Evolutionary conservation across 352 stramenopile species (phyloP).

Genomic region (Pythium monospermum): DNA sequence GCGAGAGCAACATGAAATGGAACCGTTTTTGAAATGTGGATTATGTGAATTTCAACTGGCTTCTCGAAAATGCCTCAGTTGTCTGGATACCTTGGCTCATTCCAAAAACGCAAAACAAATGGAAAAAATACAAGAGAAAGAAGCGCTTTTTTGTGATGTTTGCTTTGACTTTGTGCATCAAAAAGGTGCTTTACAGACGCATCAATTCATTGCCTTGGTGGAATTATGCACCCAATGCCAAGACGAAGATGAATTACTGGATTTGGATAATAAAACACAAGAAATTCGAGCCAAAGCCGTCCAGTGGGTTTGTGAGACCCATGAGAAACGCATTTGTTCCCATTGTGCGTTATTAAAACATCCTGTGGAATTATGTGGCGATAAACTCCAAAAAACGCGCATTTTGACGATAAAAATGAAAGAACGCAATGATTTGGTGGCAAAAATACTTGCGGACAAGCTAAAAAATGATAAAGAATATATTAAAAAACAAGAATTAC

Average conservation of each 20-base stretch:
- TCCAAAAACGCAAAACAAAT: slow-evolving; percentile 7
- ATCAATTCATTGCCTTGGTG: slow-evolving; percentile 34
- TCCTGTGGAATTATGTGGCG: slow-evolving; percentile 39
- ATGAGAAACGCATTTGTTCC: slow-evolving; percentile 35
- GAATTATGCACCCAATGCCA: slow-evolving; percentile 42
- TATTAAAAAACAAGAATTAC: slow-evolving; percentile 26
- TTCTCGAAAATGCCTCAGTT: slow-evolving; percentile 42
- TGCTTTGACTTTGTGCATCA: slow-evolving; percentile 57
- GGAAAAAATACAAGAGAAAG: not conserved
- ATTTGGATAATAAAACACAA: slow-evolving; percentile 1
- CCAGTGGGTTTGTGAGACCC: slow-evolving; percentile 40
- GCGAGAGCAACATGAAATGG: slow-evolving; percentile 5
- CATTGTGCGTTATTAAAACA: slow-evolving; percentile 35
- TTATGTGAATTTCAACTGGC: slow-evolving; percentile 65
- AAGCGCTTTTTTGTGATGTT: slow-evolving; percentile 55
- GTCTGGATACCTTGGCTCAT: slow-evolving; percentile 8
- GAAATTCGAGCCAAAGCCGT: slow-evolving; percentile 16
- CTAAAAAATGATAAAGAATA: slow-evolving; percentile 45
- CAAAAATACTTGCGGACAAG: slow-evolving; percentile 32
- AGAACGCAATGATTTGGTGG: slow-evolving; percentile 27
- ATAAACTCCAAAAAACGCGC: slow-evolving; percentile 23
- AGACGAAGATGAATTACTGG: slow-evolving; percentile 14
- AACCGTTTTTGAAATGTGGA: slow-evolving; percentile 34
- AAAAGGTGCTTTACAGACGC: slow-evolving; percentile 34
- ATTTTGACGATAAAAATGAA: slow-evolving; percentile 42